These are phyloP conservation scores for Beauveria brongniartii DNA, from an alignment of 2,329 filamentous ascomycete genomes.

Conservation along the genomic window DNA sequence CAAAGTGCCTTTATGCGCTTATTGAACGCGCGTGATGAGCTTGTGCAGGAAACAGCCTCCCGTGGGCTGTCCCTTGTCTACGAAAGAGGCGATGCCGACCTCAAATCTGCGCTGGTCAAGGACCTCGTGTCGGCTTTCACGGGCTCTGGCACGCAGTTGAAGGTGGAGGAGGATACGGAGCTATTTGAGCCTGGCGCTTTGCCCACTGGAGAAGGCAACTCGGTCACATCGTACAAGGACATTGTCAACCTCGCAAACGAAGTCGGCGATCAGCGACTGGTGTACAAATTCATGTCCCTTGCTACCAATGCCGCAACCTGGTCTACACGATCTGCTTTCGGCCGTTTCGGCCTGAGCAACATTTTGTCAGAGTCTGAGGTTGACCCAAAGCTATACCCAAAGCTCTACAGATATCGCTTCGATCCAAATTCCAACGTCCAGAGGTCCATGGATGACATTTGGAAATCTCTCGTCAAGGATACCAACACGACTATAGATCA, in stretches of 20 bases:
- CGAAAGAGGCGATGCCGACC: slow-evolving; percentile 73
- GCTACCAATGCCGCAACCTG: slow-evolving; percentile 94
- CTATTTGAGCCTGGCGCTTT: slow-evolving; percentile 86
- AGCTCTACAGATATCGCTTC: slow-evolving; percentile 88
- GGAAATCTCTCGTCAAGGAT: slow-evolving; percentile 92
- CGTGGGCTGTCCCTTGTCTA: slow-evolving; percentile 88
- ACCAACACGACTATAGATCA: slow-evolving; percentile 65
- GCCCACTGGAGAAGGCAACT: slow-evolving; percentile 81
- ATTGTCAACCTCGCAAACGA: slow-evolving; percentile 94
- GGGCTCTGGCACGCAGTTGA: slow-evolving; percentile 63
- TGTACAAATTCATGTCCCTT: slow-evolving; percentile 97
- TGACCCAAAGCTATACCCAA: slow-evolving; percentile 91
- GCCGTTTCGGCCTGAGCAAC: slow-evolving; percentile 83
- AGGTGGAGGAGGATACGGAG: slow-evolving; percentile 84
- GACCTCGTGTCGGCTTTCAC: slow-evolving; percentile 88
- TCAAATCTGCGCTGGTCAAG: slow-evolving; percentile 76
- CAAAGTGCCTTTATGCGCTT: slow-evolving; percentile 85
- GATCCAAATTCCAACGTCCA: slow-evolving; percentile 92
- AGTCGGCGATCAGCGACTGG: slow-evolving; percentile 89
- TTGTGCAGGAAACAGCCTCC: slow-evolving; percentile 93
- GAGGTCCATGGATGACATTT: slow-evolving; percentile 94
- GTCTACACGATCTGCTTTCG: slow-evolving; percentile 95
- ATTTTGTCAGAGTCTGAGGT: slow-evolving; percentile 82
- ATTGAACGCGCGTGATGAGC: slow-evolving; percentile 79
- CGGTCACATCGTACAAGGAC: slow-evolving; percentile 93